Evolutionary conservation across 1,284 basidiomycete genomes (phyloP).

Genomic region (Ustilago tritici): DNA sequence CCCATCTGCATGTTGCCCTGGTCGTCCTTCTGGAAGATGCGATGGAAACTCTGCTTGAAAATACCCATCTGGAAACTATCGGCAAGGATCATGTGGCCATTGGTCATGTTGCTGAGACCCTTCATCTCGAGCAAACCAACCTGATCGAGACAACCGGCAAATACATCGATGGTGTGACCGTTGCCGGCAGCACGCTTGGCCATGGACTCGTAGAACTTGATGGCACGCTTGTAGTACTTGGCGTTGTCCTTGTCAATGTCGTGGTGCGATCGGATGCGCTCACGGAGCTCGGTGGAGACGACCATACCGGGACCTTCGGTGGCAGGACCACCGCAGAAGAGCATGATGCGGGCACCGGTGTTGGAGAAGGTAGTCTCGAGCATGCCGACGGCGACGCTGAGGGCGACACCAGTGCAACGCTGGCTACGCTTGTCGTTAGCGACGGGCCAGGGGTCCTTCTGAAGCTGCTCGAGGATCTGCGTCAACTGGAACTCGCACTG

Average conservation of each 20-base stretch:
- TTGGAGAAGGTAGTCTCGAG: slow-evolving; percentile 96
- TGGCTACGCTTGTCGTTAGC: slow-evolving; percentile 94
- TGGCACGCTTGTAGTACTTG: slow-evolving; percentile 96
- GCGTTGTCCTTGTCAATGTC: slow-evolving; percentile 98
- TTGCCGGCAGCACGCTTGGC: slow-evolving; percentile 94
- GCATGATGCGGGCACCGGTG: slow-evolving; percentile 94
- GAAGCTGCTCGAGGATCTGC: slow-evolving; percentile 87
- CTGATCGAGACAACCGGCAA: slow-evolving; percentile 97
- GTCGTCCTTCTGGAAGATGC: slow-evolving; percentile 93
- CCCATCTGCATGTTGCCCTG: slow-evolving; percentile 95
- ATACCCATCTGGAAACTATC: slow-evolving; percentile 98
- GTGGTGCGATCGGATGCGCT: slow-evolving; percentile 98
- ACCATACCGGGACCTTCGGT: slow-evolving; percentile 98
- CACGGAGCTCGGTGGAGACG: slow-evolving; percentile 92
- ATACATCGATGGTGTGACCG: slow-evolving; percentile 94
- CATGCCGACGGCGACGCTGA: slow-evolving; percentile 94
- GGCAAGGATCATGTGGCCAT: slow-evolving; percentile 94
- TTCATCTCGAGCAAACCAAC: slow-evolving; percentile 99
- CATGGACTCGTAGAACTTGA: slow-evolving; percentile 96
- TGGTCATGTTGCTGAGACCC: slow-evolving; percentile 91
- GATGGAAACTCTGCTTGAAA: slow-evolving; percentile 97
- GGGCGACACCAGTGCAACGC: slow-evolving; percentile 92
- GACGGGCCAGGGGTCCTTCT: slow-evolving; percentile 96
- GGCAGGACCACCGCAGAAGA: slow-evolving; percentile 95
- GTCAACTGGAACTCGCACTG: slow-evolving; percentile 98